Percentiles rank a stretch among this genome's conserved stretches.
Conservation (phyloP, 2,329 filamentous ascomycete genomes). For the Monilinia polystroma region DNA sequence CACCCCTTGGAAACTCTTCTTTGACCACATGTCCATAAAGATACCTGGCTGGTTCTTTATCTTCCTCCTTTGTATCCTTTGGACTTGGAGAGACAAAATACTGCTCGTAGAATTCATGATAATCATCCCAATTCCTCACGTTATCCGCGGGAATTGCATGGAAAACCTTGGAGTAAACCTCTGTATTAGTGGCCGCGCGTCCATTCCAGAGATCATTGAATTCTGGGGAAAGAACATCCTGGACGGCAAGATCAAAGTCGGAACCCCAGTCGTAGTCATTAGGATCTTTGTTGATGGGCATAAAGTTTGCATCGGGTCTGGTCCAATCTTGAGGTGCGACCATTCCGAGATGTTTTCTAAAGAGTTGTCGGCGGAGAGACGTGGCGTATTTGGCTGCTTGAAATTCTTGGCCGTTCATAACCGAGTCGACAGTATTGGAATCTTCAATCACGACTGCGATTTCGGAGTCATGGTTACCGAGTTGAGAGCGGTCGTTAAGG, state of each 20-base stretch:
- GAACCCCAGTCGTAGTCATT: slow-evolving; percentile 76
- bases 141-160: slow-evolving; percentile 71
- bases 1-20: slow-evolving; percentile 72
- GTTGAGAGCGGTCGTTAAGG: slow-evolving; percentile 66
- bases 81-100: slow-evolving; percentile 61
- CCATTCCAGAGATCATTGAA: slow-evolving; percentile 71
- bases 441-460: slow-evolving; percentile 90
- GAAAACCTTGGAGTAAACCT: slow-evolving; percentile 78
- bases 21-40: slow-evolving; percentile 85
- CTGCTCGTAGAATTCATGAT: slow-evolving; percentile 67
- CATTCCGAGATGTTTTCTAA: slow-evolving; percentile 87
- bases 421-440: slow-evolving; percentile 63
- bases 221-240: slow-evolving; percentile 67
- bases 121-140: slow-evolving; percentile 70
- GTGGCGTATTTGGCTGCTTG: slow-evolving; percentile 73
- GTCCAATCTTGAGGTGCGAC: slow-evolving; percentile 72
- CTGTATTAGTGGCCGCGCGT: slow-evolving; percentile 75
- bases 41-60: slow-evolving; percentile 57
- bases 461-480: slow-evolving; percentile 82
- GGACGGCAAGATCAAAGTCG: slow-evolving; percentile 64
- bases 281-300: slow-evolving; percentile 65
- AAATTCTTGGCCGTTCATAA: slow-evolving; percentile 72
- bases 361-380: slow-evolving; percentile 79
- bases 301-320: slow-evolving; percentile 69
- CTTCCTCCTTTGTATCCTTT: slow-evolving; percentile 42